phyloP scores from a whole-genome alignment of 192 early-diverging fungal genomes.

The Coemansia sp. region DNA sequence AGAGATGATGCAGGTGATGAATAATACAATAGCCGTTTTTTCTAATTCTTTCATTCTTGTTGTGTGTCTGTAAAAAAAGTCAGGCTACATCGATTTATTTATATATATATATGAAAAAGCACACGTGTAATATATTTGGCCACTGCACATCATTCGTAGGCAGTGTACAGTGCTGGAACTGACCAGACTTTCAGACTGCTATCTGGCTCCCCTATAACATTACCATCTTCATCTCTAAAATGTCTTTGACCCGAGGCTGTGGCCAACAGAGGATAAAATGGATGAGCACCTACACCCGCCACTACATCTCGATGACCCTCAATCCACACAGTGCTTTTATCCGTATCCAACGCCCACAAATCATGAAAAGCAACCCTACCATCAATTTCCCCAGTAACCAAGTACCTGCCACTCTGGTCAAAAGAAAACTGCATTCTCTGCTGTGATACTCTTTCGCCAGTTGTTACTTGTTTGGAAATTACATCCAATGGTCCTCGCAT shows the following conservation, averaged over 20 bases:
- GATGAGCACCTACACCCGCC: conserved; percentile 59
- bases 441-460: conserved; percentile 15
- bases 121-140: too few species aligned
- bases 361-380: conserved; percentile 12
- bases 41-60: too few species aligned
- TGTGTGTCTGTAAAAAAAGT: too few species aligned
- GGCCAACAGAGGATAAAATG: conserved; percentile 61
- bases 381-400: conserved; percentile 57
- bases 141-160: too few species aligned
- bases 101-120: too few species aligned
- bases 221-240: conserved; percentile 2
- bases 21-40: too few species aligned
- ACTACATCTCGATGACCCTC: conserved; percentile 54
- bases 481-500: conserved; percentile 58
- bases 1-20: too few species aligned
- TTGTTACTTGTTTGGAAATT: conserved; percentile 9
- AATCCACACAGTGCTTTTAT: neutral
- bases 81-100: too few species aligned
- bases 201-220: neutral
- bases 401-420: conserved; percentile 55
- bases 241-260: conserved; percentile 71
- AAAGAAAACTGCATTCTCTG: conserved; percentile 73
- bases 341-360: neutral
- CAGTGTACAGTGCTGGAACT: conserved; percentile 12
- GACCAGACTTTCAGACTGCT: conserved; percentile 28